A percentile compares a stretch with the other conserved stretches of the same genome.
Conservation (phyloP, 2,329 filamentous ascomycete species). For the Aureobasidium sp. region DNA sequence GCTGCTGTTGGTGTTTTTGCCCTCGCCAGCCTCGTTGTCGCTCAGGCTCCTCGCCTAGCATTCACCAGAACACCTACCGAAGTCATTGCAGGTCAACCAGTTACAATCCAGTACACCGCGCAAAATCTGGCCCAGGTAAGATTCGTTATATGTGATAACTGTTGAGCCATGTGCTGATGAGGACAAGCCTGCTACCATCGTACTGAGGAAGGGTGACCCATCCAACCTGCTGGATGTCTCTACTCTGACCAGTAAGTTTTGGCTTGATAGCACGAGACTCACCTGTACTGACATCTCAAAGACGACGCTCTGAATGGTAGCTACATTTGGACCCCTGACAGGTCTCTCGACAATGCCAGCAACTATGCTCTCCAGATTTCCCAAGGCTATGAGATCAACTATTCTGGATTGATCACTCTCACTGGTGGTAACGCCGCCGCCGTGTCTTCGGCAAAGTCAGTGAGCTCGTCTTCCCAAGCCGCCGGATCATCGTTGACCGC, state of each 20-base stretch:
- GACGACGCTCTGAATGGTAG: constrained; percentile 36
- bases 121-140: constrained; percentile 18
- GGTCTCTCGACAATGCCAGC: constrained; percentile 32
- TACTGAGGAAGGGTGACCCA: constrained; percentile 44
- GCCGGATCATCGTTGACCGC: constrained; percentile 2
- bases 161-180: constrained; percentile 15
- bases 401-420: constrained; percentile 44
- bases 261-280: background rate
- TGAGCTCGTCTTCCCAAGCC: background rate
- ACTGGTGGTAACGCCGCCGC: constrained; percentile 27
- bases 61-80: constrained; percentile 45
- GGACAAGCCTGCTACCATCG: constrained; percentile 43
- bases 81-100: constrained; percentile 41
- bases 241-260: constrained; percentile 38
- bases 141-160: background rate
- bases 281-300: constrained; percentile 15
- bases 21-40: constrained; percentile 37
- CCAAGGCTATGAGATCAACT: constrained; percentile 46
- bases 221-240: constrained; percentile 42
- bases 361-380: constrained; percentile 53
- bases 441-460: constrained; percentile 19
- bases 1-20: constrained; percentile 37
- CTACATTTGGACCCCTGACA: constrained; percentile 44
- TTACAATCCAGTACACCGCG: constrained; percentile 26
- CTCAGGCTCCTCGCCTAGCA: constrained; percentile 35